Evolutionary conservation across 306 rosid genomes (phyloP), one percentile per base, ranked within the genome.

Genomic region (Castanopsis chinensis): DNA sequence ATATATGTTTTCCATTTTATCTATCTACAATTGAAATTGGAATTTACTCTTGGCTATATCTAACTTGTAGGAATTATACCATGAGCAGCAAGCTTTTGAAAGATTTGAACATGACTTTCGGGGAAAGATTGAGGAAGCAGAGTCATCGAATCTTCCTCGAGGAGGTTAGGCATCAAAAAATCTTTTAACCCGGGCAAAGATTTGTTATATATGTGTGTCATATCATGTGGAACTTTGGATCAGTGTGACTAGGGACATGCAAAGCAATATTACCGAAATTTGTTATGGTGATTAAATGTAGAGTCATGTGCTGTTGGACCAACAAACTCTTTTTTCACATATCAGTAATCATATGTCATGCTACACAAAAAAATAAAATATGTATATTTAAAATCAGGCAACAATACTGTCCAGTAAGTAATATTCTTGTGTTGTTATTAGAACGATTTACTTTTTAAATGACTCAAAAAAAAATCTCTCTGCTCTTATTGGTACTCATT

Each of bases 61-160:
- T 41, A 41, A 41, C 70, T 37, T 78, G 76, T 81, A 96, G 98
- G 99, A 96, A 83, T 82, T 96, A 76, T 96, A 96, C 82, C 97
- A 87, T 56, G 96, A 91, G 78, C 77, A 91, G 73, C 90, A 75
- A 83, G 88, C 92, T 73, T 81, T 80, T 74, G 97, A 91, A 45
- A 94, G 92, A 70, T 88, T 91, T 86, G 92, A 96, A 83, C 99
- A 96, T 87, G 98, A 93, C 85, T 91, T 90, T 83, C 84, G n/a
- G 70, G 88, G 86, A 61, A 93, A 89, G 80, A 68, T 89, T 71
- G 89, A 89, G 80, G 98, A 91, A 81, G 87, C 92, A 87, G 90
- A 89, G 76, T 90, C 88, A 76, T 83, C 89, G 77, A 86, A 88
- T 84, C 91, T 90, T 79, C 94, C 93, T 58, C 88, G 85, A 60